These are phyloP conservation scores for Acacia pycnantha DNA, from an alignment of 331 rosid genomes.

Conservation along the genomic window DNA sequence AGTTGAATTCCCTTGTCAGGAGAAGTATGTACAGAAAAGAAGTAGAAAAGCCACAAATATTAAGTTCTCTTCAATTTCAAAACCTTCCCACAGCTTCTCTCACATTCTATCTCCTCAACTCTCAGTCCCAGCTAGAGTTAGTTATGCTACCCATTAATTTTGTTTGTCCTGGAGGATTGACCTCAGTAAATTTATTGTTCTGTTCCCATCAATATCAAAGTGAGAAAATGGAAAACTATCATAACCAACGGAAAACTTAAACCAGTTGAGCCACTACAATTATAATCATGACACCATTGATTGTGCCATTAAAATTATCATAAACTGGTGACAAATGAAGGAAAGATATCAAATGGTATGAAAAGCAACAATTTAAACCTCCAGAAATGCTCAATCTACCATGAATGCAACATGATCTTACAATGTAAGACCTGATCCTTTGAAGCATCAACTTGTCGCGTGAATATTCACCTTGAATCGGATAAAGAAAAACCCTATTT, in stretches of 20 bases:
- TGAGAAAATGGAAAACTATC: slow-evolving; percentile 13
- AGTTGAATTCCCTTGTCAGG: not conserved
- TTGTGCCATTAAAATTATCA: not conserved
- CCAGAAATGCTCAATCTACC: slow-evolving; percentile 38
- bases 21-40: not conserved
- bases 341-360: not conserved
- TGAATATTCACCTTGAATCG: slow-evolving; percentile 88
- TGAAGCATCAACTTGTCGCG: slow-evolving; percentile 98
- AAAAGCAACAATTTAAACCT: slow-evolving; percentile 26
- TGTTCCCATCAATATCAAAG: not conserved
- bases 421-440: slow-evolving; percentile 99
- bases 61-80: not conserved
- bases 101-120: not conserved
- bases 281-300: not conserved
- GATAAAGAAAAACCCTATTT: slow-evolving; percentile 62
- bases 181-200: not conserved
- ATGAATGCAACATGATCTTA: slow-evolving; percentile 57
- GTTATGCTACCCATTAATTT: not conserved
- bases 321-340: not conserved
- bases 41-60: not conserved
- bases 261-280: not conserved
- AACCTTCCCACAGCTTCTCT: not conserved
- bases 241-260: not conserved
- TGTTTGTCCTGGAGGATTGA: not conserved
- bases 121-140: not conserved